phyloP scores from a whole-genome alignment of 2,329 filamentous ascomycete species.

The Aaosphaeria arxii region DNA sequence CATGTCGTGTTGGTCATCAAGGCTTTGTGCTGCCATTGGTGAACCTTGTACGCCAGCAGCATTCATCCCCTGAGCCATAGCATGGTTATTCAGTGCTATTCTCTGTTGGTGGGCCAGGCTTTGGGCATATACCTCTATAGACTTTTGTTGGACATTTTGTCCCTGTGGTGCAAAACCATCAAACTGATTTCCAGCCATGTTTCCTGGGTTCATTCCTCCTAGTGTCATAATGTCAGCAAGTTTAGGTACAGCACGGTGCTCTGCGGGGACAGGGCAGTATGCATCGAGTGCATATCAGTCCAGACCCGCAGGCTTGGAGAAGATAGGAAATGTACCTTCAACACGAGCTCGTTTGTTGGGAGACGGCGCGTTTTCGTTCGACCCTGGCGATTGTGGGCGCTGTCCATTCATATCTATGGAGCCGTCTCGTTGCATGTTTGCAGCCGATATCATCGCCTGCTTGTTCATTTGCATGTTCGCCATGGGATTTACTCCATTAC shows the following conservation, averaged over 20 bases:
- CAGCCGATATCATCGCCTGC: slow-evolving; percentile 56
- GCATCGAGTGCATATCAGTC: too few species aligned
- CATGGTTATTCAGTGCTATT: slow-evolving; percentile 75
- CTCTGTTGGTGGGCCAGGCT: slow-evolving; percentile 81
- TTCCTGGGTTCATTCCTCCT: slow-evolving; percentile 72
- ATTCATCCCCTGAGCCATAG: slow-evolving; percentile 71
- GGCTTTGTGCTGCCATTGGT: slow-evolving; percentile 68
- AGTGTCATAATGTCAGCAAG: slow-evolving; percentile 60
- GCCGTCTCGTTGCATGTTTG: slow-evolving; percentile 83
- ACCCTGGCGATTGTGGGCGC: slow-evolving; percentile 76
- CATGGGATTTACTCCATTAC: slow-evolving; percentile 46
- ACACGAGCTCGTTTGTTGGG: slow-evolving; percentile 87
- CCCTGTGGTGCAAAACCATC: slow-evolving; percentile 56
- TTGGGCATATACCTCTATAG: slow-evolving; percentile 82
- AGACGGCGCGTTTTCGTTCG: slow-evolving; percentile 84
- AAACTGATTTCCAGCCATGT: slow-evolving; percentile 74
- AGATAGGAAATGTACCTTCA: slow-evolving; percentile 53
- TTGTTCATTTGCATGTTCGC: slow-evolving; percentile 60
- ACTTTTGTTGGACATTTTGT: slow-evolving; percentile 69
- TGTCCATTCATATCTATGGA: slow-evolving; percentile 80
- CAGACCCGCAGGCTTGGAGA: not conserved
- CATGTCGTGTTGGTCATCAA: slow-evolving; percentile 32
- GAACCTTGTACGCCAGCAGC: slow-evolving; percentile 73
- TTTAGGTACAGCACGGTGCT: slow-evolving; percentile 2
- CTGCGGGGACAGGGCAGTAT: too few species aligned